A percentile compares a stretch with the other conserved stretches of the same genome.
Conservation (phyloP, 1,284 basidiomycete genomes). For the Microbotryomycetes sp. region DNA sequence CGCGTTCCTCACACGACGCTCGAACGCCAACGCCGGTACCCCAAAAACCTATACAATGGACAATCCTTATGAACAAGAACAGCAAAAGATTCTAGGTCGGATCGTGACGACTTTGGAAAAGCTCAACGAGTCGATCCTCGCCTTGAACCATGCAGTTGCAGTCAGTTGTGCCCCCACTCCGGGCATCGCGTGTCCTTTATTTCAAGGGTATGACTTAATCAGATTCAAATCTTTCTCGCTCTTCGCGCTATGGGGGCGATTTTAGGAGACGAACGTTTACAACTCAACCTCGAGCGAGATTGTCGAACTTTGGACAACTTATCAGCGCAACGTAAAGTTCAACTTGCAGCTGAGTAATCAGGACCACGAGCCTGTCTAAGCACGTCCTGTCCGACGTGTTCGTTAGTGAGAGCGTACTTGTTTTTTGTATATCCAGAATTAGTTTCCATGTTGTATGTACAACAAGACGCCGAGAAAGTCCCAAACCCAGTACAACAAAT, state of each 20-base stretch:
- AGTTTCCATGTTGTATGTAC: too few relatives aligned
- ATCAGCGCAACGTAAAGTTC: slow-evolving; percentile 25
- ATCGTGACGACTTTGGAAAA: slow-evolving; percentile 27
- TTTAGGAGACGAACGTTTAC: slow-evolving; percentile 28
- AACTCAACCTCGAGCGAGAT: slow-evolving; percentile 21
- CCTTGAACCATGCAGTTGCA: slow-evolving; percentile 16
- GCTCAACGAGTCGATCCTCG: slow-evolving; percentile 31
- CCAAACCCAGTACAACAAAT: too few relatives aligned
- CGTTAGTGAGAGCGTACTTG: too few relatives aligned
- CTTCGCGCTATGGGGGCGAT: not conserved
- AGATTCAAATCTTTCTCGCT: not conserved
- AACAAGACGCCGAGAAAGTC: too few relatives aligned
- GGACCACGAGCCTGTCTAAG: slow-evolving; percentile 14
- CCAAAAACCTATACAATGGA: slow-evolving; percentile 13
- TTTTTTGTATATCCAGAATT: too few relatives aligned
- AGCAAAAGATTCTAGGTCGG: slow-evolving; percentile 20
- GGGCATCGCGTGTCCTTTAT: too few relatives aligned
- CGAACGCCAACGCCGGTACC: not conserved
- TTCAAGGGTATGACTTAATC: not conserved
- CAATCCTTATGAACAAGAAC: slow-evolving; percentile 28
- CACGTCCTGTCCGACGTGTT: too few relatives aligned
- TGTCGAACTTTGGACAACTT: slow-evolving; percentile 27
- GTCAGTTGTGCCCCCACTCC: slow-evolving; percentile 1
- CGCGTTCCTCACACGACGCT: not conserved
- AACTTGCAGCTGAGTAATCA: slow-evolving; percentile 17